phyloP scores from a whole-genome alignment of 495 filamentous ascomycete genomes.

The Neohortaea acidophila region DNA sequence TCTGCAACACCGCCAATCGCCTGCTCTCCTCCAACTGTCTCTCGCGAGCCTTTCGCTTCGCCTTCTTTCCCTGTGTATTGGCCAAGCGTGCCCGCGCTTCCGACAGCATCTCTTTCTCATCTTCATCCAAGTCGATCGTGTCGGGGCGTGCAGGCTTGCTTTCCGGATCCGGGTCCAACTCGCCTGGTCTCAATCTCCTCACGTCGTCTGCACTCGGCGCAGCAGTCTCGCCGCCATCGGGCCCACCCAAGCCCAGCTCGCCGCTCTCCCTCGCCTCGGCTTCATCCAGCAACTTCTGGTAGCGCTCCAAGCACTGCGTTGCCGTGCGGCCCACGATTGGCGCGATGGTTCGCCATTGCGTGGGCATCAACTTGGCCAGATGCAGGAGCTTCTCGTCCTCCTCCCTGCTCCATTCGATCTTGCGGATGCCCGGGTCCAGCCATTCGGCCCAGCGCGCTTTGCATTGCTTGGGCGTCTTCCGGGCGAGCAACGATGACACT shows the following conservation, averaged over 20 bases:
- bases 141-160: conserved; percentile 93
- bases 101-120: conserved; percentile 98
- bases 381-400: conserved; percentile 96
- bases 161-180: conserved; percentile 91
- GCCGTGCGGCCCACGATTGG: conserved; percentile 92
- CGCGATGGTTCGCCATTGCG: conserved; percentile 96
- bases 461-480: conserved; percentile 97
- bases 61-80: conserved; percentile 98
- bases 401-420: conserved; percentile 97
- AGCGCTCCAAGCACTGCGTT: conserved; percentile 90
- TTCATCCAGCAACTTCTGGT: conserved; percentile 91
- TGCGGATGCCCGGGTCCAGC: conserved; percentile 92
- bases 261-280: conserved; percentile 76
- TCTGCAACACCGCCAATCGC: conserved; percentile 77
- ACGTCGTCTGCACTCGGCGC: conserved; percentile 93
- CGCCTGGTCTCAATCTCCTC: conserved; percentile 66
- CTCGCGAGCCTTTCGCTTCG: conserved; percentile 92
- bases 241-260: conserved; percentile 73
- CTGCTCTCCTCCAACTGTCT: conserved; percentile 89
- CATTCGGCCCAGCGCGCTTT: conserved; percentile 97
- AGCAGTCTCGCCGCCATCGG: conserved; percentile 69
- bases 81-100: conserved; percentile 91
- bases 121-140: conserved; percentile 94
- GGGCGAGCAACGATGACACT: conserved; percentile 88
- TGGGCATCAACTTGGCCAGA: conserved; percentile 95